These are phyloP conservation scores for Prunus mume DNA, from an alignment of 306 rosid genomes.

Conservation along the genomic window DNA sequence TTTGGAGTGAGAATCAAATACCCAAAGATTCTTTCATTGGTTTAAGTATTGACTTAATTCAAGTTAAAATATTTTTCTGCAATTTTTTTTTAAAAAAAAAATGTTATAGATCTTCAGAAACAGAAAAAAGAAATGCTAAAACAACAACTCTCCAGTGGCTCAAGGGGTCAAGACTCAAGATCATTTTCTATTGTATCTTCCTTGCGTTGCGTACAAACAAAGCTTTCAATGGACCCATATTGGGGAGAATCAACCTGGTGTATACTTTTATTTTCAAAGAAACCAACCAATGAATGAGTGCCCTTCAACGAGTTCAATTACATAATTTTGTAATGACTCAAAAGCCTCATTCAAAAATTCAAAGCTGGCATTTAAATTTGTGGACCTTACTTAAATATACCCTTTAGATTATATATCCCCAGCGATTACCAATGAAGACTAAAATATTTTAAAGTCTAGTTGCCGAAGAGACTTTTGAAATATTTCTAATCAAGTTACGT, in stretches of 20 bases:
- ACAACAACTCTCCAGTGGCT: neutral
- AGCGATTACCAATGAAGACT: no score
- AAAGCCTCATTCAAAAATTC: neutral
- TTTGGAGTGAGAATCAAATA: no score
- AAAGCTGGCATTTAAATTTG: neutral
- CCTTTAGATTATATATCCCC: no score
- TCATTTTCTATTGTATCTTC: neutral
- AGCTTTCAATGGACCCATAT: constrained; percentile 6
- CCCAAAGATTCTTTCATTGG: neutral
- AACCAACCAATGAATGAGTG: neutral
- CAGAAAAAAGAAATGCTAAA: neutral
- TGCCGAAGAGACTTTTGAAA: neutral
- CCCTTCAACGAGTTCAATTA: neutral
- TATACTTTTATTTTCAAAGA: neutral
- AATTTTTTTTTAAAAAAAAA: neutral
- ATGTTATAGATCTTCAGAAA: neutral
- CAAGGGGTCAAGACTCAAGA: neutral
- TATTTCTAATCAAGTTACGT: neutral
- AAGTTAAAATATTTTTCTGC: neutral
- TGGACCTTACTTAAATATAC: no score
- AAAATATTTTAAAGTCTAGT: neutral
- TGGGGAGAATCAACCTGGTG: neutral
- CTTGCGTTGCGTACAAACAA: constrained; percentile 8
- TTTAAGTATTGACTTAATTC: neutral
- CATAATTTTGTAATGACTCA: neutral